Conservation (phyloP, 352 stramenopile genomes). For the Thalassiosira sp. region DNA sequence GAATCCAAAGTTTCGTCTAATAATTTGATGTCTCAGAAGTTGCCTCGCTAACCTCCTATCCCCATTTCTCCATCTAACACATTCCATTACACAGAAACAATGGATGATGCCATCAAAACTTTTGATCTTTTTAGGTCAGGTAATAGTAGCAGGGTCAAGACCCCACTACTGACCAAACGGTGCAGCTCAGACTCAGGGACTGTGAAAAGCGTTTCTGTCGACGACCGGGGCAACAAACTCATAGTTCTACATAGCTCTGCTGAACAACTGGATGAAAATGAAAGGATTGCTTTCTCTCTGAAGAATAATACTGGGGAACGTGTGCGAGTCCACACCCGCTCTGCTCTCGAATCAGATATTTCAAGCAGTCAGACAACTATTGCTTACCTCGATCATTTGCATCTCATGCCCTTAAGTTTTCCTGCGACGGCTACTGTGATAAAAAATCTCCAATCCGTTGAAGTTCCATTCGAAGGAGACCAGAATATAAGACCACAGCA, state of each 20-base stretch:
- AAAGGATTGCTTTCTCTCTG: slow-evolving; percentile 85
- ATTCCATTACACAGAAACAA: slow-evolving; percentile 39
- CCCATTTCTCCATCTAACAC: slow-evolving; percentile 3
- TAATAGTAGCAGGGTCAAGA: neutral
- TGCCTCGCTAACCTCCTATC: too few species aligned
- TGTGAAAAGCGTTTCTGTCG: slow-evolving; percentile 14
- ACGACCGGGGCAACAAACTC: slow-evolving; percentile 49
- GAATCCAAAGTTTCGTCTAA: too few species aligned
- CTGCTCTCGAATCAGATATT: slow-evolving; percentile 44
- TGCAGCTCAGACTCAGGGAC: slow-evolving; percentile 4
- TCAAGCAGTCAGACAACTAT: slow-evolving; percentile 58
- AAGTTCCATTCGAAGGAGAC: slow-evolving; percentile 85
- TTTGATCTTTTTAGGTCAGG: slow-evolving; percentile 34
- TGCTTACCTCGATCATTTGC: slow-evolving; percentile 79
- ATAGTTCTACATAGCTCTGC: slow-evolving; percentile 74
- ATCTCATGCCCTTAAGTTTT: slow-evolving; percentile 81
- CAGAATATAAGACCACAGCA: slow-evolving; percentile 49
- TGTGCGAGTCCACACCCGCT: slow-evolving; percentile 76
- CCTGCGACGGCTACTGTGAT: slow-evolving; percentile 83
- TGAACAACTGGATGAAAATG: slow-evolving; percentile 60
- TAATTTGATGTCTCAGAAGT: too few species aligned
- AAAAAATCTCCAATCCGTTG: slow-evolving; percentile 81
- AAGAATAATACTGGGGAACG: slow-evolving; percentile 85
- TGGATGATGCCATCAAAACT: slow-evolving; percentile 59
- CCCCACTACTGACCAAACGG: neutral